phyloP scores from a whole-genome alignment of 768 basidiomycete species.

The Rossbeevera mucosa region DNA sequence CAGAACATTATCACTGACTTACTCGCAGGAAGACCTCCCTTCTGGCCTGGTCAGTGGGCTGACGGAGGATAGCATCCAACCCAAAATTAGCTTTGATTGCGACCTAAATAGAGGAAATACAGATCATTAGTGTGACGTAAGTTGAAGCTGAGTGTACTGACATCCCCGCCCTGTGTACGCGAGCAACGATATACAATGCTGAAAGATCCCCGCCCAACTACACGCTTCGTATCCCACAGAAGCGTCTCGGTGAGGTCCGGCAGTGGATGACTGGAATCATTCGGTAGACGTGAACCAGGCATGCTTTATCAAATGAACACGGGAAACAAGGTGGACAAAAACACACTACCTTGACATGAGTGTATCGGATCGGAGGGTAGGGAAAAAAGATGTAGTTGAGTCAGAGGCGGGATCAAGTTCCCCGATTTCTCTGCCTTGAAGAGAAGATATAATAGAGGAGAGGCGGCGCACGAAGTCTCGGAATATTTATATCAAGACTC shows the following conservation, averaged over 20 bases:
- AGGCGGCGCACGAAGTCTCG: not conserved
- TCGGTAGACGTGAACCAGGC: not conserved
- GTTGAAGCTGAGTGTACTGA: not conserved
- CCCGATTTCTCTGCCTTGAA: not conserved
- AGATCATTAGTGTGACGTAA: not conserved
- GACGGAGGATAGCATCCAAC: not conserved
- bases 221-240: not conserved
- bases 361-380: not conserved
- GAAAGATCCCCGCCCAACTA: not conserved
- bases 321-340: not conserved
- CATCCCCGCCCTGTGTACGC: not conserved
- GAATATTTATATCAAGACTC: no score
- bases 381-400: not conserved
- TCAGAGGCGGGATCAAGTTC: not conserved
- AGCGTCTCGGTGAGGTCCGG: constrained; percentile 5
- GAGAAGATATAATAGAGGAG: not conserved
- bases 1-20: not conserved
- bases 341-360: not conserved
- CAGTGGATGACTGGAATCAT: not conserved
- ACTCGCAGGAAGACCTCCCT: not conserved
- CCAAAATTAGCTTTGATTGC: constrained; percentile 1
- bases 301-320: not conserved
- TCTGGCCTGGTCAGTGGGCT: not conserved
- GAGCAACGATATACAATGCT: not conserved
- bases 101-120: not conserved